These are phyloP conservation scores for Cystoderma amianthinum DNA, from an alignment of 768 basidiomycete species.

Conservation along the genomic window DNA sequence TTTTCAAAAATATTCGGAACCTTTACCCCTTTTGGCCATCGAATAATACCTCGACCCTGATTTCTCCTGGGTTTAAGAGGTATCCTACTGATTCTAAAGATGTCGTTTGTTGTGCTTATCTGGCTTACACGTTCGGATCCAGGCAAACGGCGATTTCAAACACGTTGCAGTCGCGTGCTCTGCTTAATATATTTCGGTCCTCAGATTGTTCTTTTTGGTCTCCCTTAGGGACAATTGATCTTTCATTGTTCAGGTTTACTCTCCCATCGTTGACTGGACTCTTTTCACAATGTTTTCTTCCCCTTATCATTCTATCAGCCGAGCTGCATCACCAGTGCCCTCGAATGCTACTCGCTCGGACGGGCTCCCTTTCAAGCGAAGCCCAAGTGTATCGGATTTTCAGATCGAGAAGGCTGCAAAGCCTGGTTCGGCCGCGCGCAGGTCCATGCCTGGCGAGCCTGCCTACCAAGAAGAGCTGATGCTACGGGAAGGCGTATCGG, in stretches of 20 bases:
- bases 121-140: not conserved
- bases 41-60: too few species aligned
- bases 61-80: too few species aligned
- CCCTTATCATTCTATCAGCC: conserved; percentile 10
- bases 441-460: conserved; percentile 18
- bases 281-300: conserved; percentile 9
- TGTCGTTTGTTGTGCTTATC: too few species aligned
- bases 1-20: too few species aligned
- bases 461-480: conserved; percentile 43
- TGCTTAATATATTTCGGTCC: conserved; percentile 1
- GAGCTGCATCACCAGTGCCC: conserved; percentile 19
- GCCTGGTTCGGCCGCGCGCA: conserved; percentile 23
- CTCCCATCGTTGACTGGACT: too few species aligned
- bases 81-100: too few species aligned
- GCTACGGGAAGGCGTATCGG: conserved; percentile 47
- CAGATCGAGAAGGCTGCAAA: conserved; percentile 55
- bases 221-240: not conserved
- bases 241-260: not conserved
- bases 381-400: conserved; percentile 45
- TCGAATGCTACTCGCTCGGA: conserved; percentile 12
- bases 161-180: conserved; percentile 7
- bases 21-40: too few species aligned
- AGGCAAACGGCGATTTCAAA: conserved; percentile 2
- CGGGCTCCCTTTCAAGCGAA: conserved; percentile 27
- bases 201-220: conserved; percentile 19